These are phyloP conservation scores for Aureobasidium sp. DNA, from an alignment of 2,329 filamentous ascomycete genomes.

Conservation along the genomic window DNA sequence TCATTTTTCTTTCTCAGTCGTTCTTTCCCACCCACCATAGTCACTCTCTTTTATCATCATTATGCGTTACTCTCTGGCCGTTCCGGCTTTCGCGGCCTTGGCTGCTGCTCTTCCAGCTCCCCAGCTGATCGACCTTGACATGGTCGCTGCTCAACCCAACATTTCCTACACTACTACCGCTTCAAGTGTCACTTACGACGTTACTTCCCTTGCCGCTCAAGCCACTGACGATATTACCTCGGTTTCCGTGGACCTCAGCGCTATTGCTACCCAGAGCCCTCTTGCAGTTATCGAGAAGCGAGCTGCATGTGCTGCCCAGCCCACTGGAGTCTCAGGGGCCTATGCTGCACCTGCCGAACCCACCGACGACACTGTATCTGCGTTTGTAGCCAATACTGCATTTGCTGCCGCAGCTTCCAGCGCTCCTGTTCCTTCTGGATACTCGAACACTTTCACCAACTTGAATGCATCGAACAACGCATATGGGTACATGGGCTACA, in stretches of 20 bases:
- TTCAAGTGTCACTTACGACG: constrained; percentile 16
- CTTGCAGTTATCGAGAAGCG: constrained; percentile 2
- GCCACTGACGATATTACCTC: constrained; percentile 14
- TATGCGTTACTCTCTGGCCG: neutral
- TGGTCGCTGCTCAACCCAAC: constrained; percentile 17
- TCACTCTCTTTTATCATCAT: neutral
- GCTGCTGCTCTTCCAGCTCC: constrained; percentile 17
- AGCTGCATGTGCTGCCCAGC: constrained; percentile 13
- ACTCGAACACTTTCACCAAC: constrained; percentile 16
- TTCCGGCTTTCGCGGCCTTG: constrained; percentile 2
- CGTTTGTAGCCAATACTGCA: constrained; percentile 14
- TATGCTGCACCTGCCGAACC: constrained; percentile 3
- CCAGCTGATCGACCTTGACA: constrained; percentile 15
- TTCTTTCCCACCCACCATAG: neutral
- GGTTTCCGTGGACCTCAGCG: constrained; percentile 6
- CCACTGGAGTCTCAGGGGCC: constrained; percentile 7
- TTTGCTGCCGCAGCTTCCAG: constrained; percentile 15
- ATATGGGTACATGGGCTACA: constrained; percentile 15
- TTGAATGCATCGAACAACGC: constrained; percentile 12
- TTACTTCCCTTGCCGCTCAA: constrained; percentile 16
- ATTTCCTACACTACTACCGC: constrained; percentile 10
- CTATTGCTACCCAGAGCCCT: neutral
- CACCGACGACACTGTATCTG: constrained; percentile 15
- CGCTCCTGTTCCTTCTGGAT: constrained; percentile 15
- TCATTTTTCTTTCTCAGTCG: neutral